phyloP scores from a whole-genome alignment of 768 basidiomycete species.

The Podaxis pistillaris region DNA sequence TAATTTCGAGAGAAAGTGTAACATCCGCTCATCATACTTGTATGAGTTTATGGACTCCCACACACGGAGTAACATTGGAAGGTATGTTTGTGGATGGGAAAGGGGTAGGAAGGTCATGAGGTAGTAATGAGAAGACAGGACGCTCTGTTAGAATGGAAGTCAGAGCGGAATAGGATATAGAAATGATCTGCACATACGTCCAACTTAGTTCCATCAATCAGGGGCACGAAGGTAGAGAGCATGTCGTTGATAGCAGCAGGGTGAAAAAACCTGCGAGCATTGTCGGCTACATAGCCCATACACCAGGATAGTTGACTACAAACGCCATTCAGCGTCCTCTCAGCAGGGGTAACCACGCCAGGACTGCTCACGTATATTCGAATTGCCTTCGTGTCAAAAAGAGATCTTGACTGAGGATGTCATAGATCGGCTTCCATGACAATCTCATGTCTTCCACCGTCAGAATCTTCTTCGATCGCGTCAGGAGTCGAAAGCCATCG shows the following conservation, averaged over 20 bases:
- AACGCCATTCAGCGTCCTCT: slow-evolving; percentile 8
- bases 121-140: slow-evolving; percentile 83
- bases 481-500: slow-evolving; percentile 58
- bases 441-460: slow-evolving; percentile 77
- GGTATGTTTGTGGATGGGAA: slow-evolving; percentile 81
- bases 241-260: slow-evolving; percentile 85
- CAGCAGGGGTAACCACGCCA: not conserved
- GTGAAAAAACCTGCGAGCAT: slow-evolving; percentile 81
- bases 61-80: slow-evolving; percentile 77
- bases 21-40: slow-evolving; percentile 87
- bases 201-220: slow-evolving; percentile 69
- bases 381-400: slow-evolving; percentile 77
- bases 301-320: slow-evolving; percentile 72
- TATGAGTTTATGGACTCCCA: slow-evolving; percentile 91
- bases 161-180: slow-evolving; percentile 2
- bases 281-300: slow-evolving; percentile 70
- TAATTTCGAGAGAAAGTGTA: slow-evolving; percentile 76
- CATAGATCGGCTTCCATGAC: slow-evolving; percentile 78
- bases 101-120: slow-evolving; percentile 83
- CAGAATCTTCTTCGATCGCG: slow-evolving; percentile 70
- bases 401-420: slow-evolving; percentile 67
- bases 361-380: slow-evolving; percentile 63
- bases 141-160: slow-evolving; percentile 41
- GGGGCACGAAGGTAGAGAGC: slow-evolving; percentile 82
- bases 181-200: slow-evolving; percentile 48